These are phyloP conservation scores for Solanum bukasovii DNA, from an alignment of 257 asterid genomes.

Conservation along the genomic window DNA sequence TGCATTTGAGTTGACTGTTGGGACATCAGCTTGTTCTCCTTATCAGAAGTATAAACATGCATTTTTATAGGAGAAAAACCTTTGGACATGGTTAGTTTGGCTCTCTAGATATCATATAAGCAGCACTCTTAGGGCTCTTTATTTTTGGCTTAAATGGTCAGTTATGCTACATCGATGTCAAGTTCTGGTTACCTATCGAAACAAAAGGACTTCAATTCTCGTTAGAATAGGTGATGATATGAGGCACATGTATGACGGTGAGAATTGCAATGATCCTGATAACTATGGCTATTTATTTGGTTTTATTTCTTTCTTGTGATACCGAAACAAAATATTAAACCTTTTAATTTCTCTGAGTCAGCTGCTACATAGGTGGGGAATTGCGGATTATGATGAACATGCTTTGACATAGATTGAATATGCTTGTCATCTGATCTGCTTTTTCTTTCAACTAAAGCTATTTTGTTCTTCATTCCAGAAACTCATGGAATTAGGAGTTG, in stretches of 20 bases:
- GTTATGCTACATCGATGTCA: neutral
- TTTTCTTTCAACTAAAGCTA: neutral
- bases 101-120: neutral
- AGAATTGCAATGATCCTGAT: neutral
- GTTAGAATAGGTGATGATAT: neutral
- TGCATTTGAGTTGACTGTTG: neutral
- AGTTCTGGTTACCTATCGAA: neutral
- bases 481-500: conserved; percentile 52
- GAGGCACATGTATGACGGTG: neutral
- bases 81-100: neutral
- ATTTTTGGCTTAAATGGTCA: neutral
- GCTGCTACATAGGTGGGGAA: neutral
- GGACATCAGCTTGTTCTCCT: neutral
- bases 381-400: neutral
- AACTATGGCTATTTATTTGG: neutral
- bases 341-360: neutral
- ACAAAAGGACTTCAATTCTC: neutral
- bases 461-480: conserved; percentile 28
- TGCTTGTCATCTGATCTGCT: neutral
- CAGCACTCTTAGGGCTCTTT: neutral
- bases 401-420: neutral
- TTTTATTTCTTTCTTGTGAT: neutral
- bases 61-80: neutral
- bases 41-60: neutral
- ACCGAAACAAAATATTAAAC: neutral